Percentiles rank a stretch among this genome's conserved stretches.
Conservation (phyloP, 139 green algal genomes). For the Ettlia oleoabundans region DNA sequence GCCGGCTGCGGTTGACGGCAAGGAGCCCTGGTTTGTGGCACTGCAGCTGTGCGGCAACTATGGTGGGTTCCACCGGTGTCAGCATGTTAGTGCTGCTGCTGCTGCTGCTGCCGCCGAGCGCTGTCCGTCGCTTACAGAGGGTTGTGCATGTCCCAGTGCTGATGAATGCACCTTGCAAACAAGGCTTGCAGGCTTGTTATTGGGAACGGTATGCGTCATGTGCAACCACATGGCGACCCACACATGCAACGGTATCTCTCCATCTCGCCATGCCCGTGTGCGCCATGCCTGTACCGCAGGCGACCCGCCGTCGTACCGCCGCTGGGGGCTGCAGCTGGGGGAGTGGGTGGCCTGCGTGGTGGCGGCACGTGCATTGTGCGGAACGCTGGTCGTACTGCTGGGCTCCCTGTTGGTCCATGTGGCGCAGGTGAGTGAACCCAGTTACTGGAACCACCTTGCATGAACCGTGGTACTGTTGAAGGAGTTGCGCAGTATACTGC, state of each 20-base stretch:
- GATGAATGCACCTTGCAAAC: too few relatives aligned
- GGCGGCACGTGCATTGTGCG: conserved; percentile 40
- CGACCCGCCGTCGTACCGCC: conserved; percentile 37
- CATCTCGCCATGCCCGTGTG: too few relatives aligned
- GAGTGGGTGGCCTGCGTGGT: conserved; percentile 61
- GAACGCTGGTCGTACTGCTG: conserved; percentile 34
- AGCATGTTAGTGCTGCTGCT: not conserved
- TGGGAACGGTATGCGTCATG: too few relatives aligned
- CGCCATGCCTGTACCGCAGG: conserved; percentile 13
- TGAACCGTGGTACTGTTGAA: too few relatives aligned
- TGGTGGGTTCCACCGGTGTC: conserved; percentile 23
- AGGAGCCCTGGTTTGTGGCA: conserved; percentile 4
- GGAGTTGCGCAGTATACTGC: too few relatives aligned
- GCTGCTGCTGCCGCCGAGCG: not conserved
- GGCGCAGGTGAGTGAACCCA: not conserved
- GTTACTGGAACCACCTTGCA: not conserved
- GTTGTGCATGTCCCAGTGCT: too few relatives aligned
- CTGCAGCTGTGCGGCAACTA: conserved; percentile 64
- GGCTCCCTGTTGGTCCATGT: conserved; percentile 3
- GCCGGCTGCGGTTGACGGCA: not conserved
- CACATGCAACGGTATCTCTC: too few relatives aligned
- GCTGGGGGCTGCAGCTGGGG: conserved; percentile 54
- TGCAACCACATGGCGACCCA: too few relatives aligned
- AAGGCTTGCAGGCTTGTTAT: too few relatives aligned
- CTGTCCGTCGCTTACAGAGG: too few relatives aligned